These are phyloP conservation scores for Calonectria fujianensis DNA, from an alignment of 2,329 filamentous ascomycete species.

Conservation along the genomic window DNA sequence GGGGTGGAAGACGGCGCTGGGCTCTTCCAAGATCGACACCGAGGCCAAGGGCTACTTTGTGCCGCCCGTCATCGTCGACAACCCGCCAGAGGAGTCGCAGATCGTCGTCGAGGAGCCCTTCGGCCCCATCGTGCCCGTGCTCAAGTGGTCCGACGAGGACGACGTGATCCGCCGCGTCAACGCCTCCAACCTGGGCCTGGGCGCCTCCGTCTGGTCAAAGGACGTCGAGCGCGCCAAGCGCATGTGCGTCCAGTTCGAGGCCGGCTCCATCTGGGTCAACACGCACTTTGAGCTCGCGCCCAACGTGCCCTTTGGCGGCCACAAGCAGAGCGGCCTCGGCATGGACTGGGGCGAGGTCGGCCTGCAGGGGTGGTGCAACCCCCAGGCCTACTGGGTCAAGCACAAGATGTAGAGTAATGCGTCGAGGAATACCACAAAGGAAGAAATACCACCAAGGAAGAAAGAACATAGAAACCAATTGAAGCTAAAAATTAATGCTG, in stretches of 20 bases:
- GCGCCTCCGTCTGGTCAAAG: conserved; percentile 74
- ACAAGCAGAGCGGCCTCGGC: conserved; percentile 71
- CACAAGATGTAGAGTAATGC: conserved; percentile 4
- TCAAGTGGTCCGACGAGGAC: conserved; percentile 77
- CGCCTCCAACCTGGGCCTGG: conserved; percentile 70
- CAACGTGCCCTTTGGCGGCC: conserved; percentile 67
- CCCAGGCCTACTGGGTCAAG: conserved; percentile 40
- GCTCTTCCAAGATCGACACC: conserved; percentile 42
- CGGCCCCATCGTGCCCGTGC: conserved; percentile 77
- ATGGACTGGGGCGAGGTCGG: conserved; percentile 63
- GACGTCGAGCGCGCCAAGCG: conserved; percentile 70
- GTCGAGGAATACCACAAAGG: too few species aligned
- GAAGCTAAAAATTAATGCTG: too few species aligned
- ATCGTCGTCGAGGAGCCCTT: conserved; percentile 74
- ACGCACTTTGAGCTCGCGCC: conserved; percentile 63
- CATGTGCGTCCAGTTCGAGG: conserved; percentile 73
- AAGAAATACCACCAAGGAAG: too few species aligned
- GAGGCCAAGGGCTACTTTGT: conserved; percentile 71
- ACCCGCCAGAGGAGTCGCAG: conserved; percentile 73
- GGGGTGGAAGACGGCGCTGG: conserved; percentile 63
- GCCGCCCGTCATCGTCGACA: conserved; percentile 75
- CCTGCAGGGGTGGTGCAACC: conserved; percentile 44
- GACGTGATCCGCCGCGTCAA: conserved; percentile 76
- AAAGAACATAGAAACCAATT: too few species aligned
- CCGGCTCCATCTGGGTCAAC: conserved; percentile 78